phyloP scores from a whole-genome alignment of 106 monocot species.

The Iris macrosiphon region DNA sequence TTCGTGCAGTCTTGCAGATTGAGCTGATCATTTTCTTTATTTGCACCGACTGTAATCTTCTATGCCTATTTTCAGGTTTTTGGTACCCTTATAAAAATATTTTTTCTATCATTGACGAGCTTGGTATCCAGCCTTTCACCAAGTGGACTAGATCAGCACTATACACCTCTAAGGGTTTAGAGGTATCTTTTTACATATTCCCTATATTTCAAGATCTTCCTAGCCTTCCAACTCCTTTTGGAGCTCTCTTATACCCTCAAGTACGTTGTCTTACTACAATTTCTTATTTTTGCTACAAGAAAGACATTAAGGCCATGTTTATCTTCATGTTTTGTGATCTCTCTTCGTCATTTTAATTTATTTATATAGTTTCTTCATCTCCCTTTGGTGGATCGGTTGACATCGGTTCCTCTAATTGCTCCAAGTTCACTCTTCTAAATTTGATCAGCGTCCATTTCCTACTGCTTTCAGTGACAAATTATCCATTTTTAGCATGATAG shows the following conservation, averaged over 20 bases:
- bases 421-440: constrained; percentile 1
- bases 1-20: not conserved
- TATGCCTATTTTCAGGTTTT: constrained; percentile 33
- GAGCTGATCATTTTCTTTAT: not conserved
- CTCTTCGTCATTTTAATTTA: not conserved
- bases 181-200: constrained; percentile 39
- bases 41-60: not conserved
- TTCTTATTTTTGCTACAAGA: not conserved
- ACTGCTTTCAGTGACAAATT: not conserved
- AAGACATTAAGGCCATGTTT: not conserved
- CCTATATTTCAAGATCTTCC: constrained; percentile 63
- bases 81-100: constrained; percentile 66
- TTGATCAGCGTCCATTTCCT: not conserved
- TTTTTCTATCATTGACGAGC: constrained; percentile 50
- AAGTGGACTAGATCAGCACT: constrained; percentile 43
- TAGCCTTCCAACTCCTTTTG: constrained; percentile 56
- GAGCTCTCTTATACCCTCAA: constrained; percentile 58
- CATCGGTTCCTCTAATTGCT: constrained; percentile 53
- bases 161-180: constrained; percentile 45
- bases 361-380: constrained; percentile 38
- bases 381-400: constrained; percentile 50
- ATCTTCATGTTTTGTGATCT: not conserved
- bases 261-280: constrained; percentile 23
- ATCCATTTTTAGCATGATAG: not conserved
- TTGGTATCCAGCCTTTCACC: constrained; percentile 62